Conservation (phyloP, 306 rosid genomes). For the Cicer cuneatum region DNA sequence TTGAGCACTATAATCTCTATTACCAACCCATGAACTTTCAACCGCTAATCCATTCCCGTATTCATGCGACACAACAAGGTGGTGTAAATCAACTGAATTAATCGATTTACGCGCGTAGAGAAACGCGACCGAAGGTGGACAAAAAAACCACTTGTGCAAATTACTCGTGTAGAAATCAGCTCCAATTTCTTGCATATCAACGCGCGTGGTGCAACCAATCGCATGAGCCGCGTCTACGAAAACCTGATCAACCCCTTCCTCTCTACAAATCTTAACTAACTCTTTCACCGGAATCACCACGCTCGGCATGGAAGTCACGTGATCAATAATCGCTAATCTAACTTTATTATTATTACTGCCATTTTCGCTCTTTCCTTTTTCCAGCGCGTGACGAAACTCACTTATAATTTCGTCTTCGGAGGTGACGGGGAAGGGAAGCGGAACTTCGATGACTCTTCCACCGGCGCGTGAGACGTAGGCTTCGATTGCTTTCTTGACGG, state of each 20-base stretch:
- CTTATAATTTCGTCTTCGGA: conserved; percentile 69
- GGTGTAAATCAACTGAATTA: conserved; percentile 66
- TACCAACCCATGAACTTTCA: conserved; percentile 97
- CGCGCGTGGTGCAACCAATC: conserved; percentile 74
- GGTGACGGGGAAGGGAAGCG: conserved; percentile 75
- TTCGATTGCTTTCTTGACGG: conserved; percentile 88
- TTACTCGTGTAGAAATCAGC: conserved; percentile 93
- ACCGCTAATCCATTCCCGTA: conserved; percentile 88
- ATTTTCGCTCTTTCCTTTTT: conserved; percentile 68
- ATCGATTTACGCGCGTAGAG: conserved; percentile 52
- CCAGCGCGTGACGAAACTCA: conserved; percentile 74
- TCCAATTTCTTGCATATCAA: conserved; percentile 88
- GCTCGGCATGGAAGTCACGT: conserved; percentile 91
- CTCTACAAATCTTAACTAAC: conserved; percentile 82
- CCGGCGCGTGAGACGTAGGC: conserved; percentile 93
- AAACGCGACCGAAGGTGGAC: conserved; percentile 90
- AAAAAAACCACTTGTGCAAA: conserved; percentile 95
- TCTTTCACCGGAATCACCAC: conserved; percentile 82
- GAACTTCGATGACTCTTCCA: conserved; percentile 81
- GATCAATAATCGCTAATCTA: conserved; percentile 90
- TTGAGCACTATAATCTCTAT: conserved; percentile 92
- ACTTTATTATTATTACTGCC: conserved; percentile 48
- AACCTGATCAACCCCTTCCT: conserved; percentile 89
- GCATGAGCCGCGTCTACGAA: conserved; percentile 94
- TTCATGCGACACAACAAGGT: conserved; percentile 91